phyloP scores from a whole-genome alignment of 1,284 basidiomycete species.

The Ceratobasidium sp. region DNA sequence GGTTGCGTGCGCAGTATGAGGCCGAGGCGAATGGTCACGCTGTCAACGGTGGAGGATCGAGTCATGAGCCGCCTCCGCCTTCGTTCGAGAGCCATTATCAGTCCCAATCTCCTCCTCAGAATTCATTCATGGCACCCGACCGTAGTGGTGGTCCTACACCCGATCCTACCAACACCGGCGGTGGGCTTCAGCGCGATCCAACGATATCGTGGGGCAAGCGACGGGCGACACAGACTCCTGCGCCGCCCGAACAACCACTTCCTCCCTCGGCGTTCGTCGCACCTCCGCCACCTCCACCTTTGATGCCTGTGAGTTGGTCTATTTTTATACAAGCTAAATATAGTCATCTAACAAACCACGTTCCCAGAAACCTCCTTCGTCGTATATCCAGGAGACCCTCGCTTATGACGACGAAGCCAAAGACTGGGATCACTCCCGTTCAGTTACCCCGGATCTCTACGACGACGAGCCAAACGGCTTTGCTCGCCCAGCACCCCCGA shows the following conservation, averaged over 20 bases:
- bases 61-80: slow-evolving; percentile 42
- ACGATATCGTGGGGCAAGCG: slow-evolving; percentile 51
- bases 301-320: slow-evolving; percentile 65
- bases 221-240: slow-evolving; percentile 43
- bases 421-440: slow-evolving; percentile 35
- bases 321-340: not conserved
- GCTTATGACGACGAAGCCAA: slow-evolving; percentile 68
- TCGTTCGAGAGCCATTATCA: slow-evolving; percentile 39
- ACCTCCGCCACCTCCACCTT: slow-evolving; percentile 68
- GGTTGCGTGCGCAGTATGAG: slow-evolving; percentile 73
- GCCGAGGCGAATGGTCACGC: slow-evolving; percentile 60
- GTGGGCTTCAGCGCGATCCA: slow-evolving; percentile 50
- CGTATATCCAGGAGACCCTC: slow-evolving; percentile 83
- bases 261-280: slow-evolving; percentile 39
- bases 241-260: slow-evolving; percentile 29
- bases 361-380: slow-evolving; percentile 68
- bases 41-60: slow-evolving; percentile 20
- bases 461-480: slow-evolving; percentile 6
- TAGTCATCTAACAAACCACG: not conserved
- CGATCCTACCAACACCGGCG: slow-evolving; percentile 9
- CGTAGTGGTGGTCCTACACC: slow-evolving; percentile 46
- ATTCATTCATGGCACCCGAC: slow-evolving; percentile 45
- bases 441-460: slow-evolving; percentile 20
- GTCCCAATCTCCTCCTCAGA: slow-evolving; percentile 50
- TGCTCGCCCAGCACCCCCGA: slow-evolving; percentile 7